A percentile compares a stretch with the other conserved stretches of the same genome.
Evolutionary conservation across 768 basidiomycete genomes (phyloP).

Genomic region (Leccinum barrowsii): DNA sequence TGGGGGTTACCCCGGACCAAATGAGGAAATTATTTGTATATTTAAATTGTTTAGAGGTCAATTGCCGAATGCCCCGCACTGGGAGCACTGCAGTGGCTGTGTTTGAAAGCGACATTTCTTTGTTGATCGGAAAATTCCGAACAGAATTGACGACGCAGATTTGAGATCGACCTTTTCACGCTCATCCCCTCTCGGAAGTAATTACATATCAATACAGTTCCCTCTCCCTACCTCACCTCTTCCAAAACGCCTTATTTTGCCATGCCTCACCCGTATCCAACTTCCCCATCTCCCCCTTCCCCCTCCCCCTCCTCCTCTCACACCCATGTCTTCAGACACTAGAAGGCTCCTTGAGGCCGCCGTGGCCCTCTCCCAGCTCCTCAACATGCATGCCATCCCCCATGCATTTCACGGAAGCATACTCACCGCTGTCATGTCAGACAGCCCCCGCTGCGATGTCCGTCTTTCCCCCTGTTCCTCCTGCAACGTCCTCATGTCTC

Average conservation of each 20-base stretch:
- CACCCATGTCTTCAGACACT: constrained; percentile 61
- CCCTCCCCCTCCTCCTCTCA: constrained; percentile 10
- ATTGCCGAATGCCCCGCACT: constrained; percentile 11
- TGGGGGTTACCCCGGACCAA: constrained; percentile 19
- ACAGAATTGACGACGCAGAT: constrained; percentile 26
- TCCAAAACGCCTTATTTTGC: constrained; percentile 42
- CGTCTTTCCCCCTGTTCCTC: constrained; percentile 23
- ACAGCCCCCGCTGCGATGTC: constrained; percentile 63
- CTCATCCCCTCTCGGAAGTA: constrained; percentile 44
- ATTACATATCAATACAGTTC: constrained; percentile 48
- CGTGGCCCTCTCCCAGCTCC: constrained; percentile 62
- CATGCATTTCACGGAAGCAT: constrained; percentile 83
- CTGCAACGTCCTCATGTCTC: constrained; percentile 7
- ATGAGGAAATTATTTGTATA: not conserved
- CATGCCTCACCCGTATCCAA: constrained; percentile 38
- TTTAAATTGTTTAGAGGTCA: constrained; percentile 1
- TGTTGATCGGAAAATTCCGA: constrained; percentile 29
- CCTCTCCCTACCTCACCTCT: constrained; percentile 35
- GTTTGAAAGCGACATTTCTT: not conserved
- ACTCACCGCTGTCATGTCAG: constrained; percentile 66
- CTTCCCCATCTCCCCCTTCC: constrained; percentile 32
- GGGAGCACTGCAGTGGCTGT: not conserved
- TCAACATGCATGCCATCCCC: constrained; percentile 54
- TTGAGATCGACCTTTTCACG: constrained; percentile 35
- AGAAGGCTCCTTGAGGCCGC: constrained; percentile 76